Base-by-base conservation (phyloP, 23 red algal genomes). In the Cyanidium caldarium region DNA sequence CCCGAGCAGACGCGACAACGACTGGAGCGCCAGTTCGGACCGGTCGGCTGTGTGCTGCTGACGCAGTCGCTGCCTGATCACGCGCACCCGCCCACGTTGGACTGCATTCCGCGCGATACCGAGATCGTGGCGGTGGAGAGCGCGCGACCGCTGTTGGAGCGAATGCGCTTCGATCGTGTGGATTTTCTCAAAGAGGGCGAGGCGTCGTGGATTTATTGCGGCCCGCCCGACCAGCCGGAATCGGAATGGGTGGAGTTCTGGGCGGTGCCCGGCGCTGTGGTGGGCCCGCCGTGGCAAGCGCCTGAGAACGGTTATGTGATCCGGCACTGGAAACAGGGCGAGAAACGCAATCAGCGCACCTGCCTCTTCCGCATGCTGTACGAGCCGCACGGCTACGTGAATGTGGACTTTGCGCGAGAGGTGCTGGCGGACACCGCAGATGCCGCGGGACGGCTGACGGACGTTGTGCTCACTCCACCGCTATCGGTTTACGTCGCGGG, bases 11-110 rank as follows among this genome's bases (percentile, higher is more conserved):
- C 19, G 56, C 19, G 2, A 65, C 13, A 61, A 66, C 35, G 21
- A 7, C 13, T 28, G 25, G 1, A 31, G 75, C 39, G 58, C 34
- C 58, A 34, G 43, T 81, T 71, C 57, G 79, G 69, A 1, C 42
- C 2, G 1, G 38, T 82, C 3, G 56, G 57, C 43, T 66, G 66
- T 15, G 70, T 94, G 21, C 81, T 94, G 2, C 77, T 94, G 7
- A 82, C 72, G 2, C 88, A 94, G 58, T 38, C 65, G 3, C 66
- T 94, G 0, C 77, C 88, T 3, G 88, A 94, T 46, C 88, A 94
- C 51, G 70, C 77, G 15, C 88, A 94, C 51, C 21, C 40, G 21
- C 88, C 88, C 15, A 86, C 81, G 0, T 72, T 94, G 23, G 0
- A 42, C 1, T n/a, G 14, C 31, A 23, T 94, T 25, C 73, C 77